Evolutionary conservation across 495 filamentous ascomycete species (phyloP).

Genomic region (Parachaetomium inaequale): DNA sequence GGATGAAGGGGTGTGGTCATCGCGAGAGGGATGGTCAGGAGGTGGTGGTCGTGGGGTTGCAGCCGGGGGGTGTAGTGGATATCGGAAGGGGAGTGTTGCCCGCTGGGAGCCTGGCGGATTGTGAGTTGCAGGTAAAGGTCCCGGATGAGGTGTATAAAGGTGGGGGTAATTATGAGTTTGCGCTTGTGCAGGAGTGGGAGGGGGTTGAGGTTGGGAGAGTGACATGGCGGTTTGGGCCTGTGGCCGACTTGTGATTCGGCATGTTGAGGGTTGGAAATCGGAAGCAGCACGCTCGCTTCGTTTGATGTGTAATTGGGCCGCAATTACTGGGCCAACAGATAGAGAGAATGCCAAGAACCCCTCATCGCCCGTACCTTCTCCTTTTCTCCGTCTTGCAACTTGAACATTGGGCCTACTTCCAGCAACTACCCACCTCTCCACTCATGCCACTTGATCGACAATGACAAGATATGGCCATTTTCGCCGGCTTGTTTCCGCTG

Average conservation of each 20-base stretch:
- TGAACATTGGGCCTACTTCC: too few relatives aligned
- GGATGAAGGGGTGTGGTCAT: neutral
- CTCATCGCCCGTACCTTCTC: too few relatives aligned
- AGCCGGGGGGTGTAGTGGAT: neutral
- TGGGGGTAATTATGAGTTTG: neutral
- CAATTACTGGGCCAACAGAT: too few relatives aligned
- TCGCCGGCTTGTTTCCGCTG: neutral
- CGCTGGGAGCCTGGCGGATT: neutral
- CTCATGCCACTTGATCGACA: neutral
- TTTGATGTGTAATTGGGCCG: too few relatives aligned
- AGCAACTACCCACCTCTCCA: too few relatives aligned
- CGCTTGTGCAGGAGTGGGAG: slow-evolving; percentile 13
- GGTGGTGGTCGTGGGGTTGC: neutral
- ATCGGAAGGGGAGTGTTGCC: slow-evolving; percentile 1
- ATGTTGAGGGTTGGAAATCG: too few relatives aligned
- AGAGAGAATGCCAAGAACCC: too few relatives aligned
- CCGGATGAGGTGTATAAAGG: neutral
- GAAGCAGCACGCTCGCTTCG: too few relatives aligned
- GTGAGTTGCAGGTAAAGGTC: slow-evolving; percentile 2
- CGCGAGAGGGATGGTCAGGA: neutral
- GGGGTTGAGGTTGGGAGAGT: slow-evolving; percentile 12
- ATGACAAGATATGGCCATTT: neutral
- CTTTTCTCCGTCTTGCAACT: too few relatives aligned
- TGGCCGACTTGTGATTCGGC: neutral
- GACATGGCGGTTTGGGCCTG: slow-evolving; percentile 8